These are phyloP conservation scores for Cyberlindnera maclurae DNA, from an alignment of 805 yeast species.

Conservation along the genomic window DNA sequence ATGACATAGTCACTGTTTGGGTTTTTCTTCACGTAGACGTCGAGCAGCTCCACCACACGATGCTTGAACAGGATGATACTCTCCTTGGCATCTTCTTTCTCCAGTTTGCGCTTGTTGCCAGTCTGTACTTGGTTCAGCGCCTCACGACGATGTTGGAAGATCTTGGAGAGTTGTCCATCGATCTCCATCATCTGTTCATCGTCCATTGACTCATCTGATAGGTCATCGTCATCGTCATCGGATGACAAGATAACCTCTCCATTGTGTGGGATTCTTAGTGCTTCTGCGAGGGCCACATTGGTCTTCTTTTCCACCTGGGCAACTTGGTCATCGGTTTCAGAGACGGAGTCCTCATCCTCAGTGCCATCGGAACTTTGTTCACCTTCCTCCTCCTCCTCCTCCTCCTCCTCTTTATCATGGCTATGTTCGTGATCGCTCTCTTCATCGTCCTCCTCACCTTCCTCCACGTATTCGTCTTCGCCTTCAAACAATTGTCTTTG, in stretches of 20 bases:
- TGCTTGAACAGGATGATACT: conserved; percentile 73
- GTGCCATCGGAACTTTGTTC: conserved; percentile 7
- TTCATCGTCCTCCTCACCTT: conserved; percentile 37
- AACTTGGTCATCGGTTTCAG: conserved; percentile 16
- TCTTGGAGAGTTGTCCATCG: conserved; percentile 74
- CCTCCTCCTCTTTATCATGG: conserved; percentile 27
- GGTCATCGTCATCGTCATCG: conserved; percentile 46
- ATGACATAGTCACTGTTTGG: conserved; percentile 30
- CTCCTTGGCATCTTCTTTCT: conserved; percentile 72
- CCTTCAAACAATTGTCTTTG: conserved; percentile 68
- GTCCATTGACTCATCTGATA: conserved; percentile 79
- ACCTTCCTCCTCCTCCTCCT: conserved; percentile 26
- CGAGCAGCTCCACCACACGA: conserved; percentile 72
- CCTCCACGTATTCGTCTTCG: conserved; percentile 43
- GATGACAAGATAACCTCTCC: conserved; percentile 33
- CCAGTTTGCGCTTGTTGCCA: conserved; percentile 64
- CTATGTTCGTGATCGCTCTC: conserved; percentile 31
- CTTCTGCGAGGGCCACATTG: conserved; percentile 59
- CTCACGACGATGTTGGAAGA: conserved; percentile 76
- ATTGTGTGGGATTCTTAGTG: conserved; percentile 55
- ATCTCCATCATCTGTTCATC: conserved; percentile 96
- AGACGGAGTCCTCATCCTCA: conserved; percentile 28
- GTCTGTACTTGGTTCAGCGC: conserved; percentile 48
- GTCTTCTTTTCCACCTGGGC: conserved; percentile 47
- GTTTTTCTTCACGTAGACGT: conserved; percentile 41